A percentile compares a stretch with the other conserved stretches of the same genome.
Conservation (phyloP, 192 early-diverging fungal genomes). For the Podila epicladia region DNA sequence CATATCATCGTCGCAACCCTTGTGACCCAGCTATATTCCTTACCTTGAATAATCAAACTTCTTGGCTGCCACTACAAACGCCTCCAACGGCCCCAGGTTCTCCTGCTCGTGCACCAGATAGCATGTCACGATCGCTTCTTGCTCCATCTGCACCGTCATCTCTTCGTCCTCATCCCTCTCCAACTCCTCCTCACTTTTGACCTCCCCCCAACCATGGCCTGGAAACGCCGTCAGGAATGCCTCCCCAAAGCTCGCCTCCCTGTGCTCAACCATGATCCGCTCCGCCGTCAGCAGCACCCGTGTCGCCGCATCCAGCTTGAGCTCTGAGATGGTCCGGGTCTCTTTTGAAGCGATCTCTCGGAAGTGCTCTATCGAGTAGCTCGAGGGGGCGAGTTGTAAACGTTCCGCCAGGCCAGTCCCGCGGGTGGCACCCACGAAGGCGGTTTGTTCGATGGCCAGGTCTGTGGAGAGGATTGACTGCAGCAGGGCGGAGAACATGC, state of each 20-base stretch:
- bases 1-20: neutral
- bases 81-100: neutral
- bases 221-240: slow-evolving; percentile 26
- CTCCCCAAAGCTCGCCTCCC: slow-evolving; percentile 19
- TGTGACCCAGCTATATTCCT: no score
- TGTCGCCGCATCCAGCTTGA: slow-evolving; percentile 12
- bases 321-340: slow-evolving; percentile 20
- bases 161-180: slow-evolving; percentile 23
- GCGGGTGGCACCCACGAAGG: neutral
- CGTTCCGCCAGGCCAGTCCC: neutral
- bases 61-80: slow-evolving; percentile 21
- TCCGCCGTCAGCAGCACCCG: slow-evolving; percentile 18
- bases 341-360: slow-evolving; percentile 6
- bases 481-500: slow-evolving; percentile 22
- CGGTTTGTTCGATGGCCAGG: neutral
- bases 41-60: slow-evolving; percentile 33
- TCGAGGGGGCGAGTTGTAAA: neutral
- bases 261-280: slow-evolving; percentile 24
- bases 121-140: slow-evolving; percentile 33
- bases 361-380: neutral
- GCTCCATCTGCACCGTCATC: slow-evolving; percentile 40
- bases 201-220: slow-evolving; percentile 23
- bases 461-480: slow-evolving; percentile 1
- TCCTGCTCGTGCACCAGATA: slow-evolving; percentile 17
- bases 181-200: neutral